Conservation (phyloP, 331 rosid genomes). For the Arachis monticola region DNA sequence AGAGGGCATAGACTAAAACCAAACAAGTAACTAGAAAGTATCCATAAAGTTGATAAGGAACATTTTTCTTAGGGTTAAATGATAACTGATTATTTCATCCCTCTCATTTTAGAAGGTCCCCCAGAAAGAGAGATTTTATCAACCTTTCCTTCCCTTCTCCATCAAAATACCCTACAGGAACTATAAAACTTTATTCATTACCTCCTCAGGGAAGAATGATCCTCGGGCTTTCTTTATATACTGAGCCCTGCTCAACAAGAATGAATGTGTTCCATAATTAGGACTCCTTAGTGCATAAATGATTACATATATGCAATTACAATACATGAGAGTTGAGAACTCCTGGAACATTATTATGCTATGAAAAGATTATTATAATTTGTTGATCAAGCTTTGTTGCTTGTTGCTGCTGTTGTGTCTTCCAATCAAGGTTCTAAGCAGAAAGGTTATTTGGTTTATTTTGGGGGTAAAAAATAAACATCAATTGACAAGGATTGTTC, state of each 20-base stretch:
- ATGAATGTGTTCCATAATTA: conserved; percentile 36
- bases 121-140: conserved; percentile 2
- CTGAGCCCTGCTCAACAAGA: conserved; percentile 66
- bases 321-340: neutral
- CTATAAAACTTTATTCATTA: conserved; percentile 49
- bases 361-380: neutral
- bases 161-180: conserved; percentile 21
- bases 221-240: conserved; percentile 81
- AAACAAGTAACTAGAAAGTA: neutral
- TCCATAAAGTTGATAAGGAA: neutral
- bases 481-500: conserved; percentile 22
- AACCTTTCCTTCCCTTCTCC: conserved; percentile 16
- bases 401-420: neutral
- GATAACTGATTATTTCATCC: neutral
- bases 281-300: conserved; percentile 30
- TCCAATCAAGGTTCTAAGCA: conserved; percentile 4
- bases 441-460: conserved; percentile 8
- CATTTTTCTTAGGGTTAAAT: neutral
- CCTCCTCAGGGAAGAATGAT: conserved; percentile 85
- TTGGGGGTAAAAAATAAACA: neutral
- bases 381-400: conserved; percentile 9
- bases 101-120: neutral
- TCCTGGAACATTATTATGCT: conserved; percentile 14
- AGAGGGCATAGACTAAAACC: neutral
- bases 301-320: conserved; percentile 13